Base-by-base conservation (phyloP, 2,329 filamentous ascomycete genomes). In the Phoma herbarum region DNA sequence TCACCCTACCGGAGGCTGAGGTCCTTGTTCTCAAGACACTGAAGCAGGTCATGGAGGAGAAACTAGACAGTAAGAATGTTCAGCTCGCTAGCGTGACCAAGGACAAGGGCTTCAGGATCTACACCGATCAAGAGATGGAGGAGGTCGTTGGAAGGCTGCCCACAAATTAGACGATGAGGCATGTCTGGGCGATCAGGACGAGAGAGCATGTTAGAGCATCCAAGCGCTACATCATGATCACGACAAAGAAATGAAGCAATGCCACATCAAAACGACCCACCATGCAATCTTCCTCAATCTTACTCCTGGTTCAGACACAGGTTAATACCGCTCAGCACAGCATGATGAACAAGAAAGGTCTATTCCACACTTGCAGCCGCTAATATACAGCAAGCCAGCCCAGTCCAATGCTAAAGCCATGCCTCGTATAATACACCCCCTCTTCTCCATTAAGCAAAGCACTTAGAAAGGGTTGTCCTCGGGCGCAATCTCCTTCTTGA, bases 41-140 rank as follows among this genome's bases (percentile, higher is more conserved):
- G 78, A 99, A 98, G 86, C 95, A 99, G 82, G 95, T 99, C 69
- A 99, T 99, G 95, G 95, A 99, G 82, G 95, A 99, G 88, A 99
- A 99, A 84, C 85, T 99, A 61, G 95, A 99, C 78, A 87, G 93
- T 65, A 99, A 99, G 87, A 99, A 99, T 76, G 95, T 99, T 66
- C 95, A 99, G 83, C 81, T 99, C 69, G 95, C 95, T 52, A 98
- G 94, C 76, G 95, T 99, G 57, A 99, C 95, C 63, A 96, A 93
- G 85, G 94, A 97, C 68, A 94, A 91, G 81, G 95, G 95, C 56
- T 99, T 99, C 86, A 90, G 92, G 82, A 97, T 99, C 88, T 99
- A 99, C 84, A 90, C 89, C 58, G 95, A 99, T 73, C 92, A 94
- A 75, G 94, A 98, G 83, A 99, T 99, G 95, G 91, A 91, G 60